Conservation (phyloP, 768 basidiomycete genomes). For the Agrocybe praecox region DNA sequence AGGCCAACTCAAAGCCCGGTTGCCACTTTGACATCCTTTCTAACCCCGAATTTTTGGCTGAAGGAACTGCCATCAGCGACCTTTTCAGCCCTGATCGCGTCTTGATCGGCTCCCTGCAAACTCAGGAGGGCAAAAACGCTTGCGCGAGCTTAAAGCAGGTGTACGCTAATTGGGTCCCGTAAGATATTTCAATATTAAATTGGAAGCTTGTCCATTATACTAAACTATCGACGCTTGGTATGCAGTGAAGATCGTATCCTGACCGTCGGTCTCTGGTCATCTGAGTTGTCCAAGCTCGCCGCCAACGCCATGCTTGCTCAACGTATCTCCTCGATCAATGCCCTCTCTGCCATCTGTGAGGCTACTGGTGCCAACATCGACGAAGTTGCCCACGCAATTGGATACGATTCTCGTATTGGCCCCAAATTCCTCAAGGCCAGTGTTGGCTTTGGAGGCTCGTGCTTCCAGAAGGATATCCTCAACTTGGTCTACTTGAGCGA, state of each 20-base stretch:
- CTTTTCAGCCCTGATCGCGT: constrained; percentile 92
- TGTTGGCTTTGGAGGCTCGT: constrained; percentile 97
- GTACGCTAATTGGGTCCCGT: constrained; percentile 98
- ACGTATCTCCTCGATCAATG: constrained; percentile 97
- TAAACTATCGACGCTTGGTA: neutral
- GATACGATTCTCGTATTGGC: constrained; percentile 90
- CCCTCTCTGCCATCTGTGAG: constrained; percentile 97
- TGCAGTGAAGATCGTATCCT: constrained; percentile 74
- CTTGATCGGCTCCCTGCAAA: constrained; percentile 94
- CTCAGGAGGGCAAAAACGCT: constrained; percentile 81
- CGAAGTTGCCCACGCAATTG: constrained; percentile 94
- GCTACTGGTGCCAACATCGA: constrained; percentile 99
- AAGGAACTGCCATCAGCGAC: constrained; percentile 94
- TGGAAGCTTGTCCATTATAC: neutral
- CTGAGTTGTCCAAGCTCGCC: constrained; percentile 96
- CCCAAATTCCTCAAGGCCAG: constrained; percentile 94
- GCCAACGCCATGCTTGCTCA: constrained; percentile 99
- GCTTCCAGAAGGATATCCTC: constrained; percentile 99
- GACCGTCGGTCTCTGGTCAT: constrained; percentile 97
- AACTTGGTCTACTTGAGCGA: constrained; percentile 98
- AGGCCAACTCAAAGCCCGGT: constrained; percentile 93
- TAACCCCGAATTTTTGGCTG: constrained; percentile 98
- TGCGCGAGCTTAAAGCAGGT: constrained; percentile 76
- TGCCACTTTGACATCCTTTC: constrained; percentile 97
- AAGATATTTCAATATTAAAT: constrained; percentile 33